These are phyloP conservation scores for Tolypocladium inflatum DNA, from an alignment of 2,329 filamentous ascomycete species.

Conservation along the genomic window DNA sequence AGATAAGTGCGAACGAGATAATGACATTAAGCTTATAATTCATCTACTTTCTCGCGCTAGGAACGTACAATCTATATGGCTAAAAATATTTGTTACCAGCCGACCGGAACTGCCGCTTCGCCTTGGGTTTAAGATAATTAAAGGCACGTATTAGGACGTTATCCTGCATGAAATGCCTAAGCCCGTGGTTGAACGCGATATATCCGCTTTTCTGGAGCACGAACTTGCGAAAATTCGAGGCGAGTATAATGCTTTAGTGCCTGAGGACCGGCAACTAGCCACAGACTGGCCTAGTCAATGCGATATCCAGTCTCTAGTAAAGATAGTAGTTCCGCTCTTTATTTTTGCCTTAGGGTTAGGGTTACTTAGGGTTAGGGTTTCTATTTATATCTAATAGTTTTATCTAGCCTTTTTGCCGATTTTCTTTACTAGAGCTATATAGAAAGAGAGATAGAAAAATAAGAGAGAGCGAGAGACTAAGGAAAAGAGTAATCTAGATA, in stretches of 20 bases:
- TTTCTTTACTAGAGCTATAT: too few species aligned
- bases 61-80: background rate
- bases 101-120: slow-evolving; percentile 29
- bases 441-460: too few species aligned
- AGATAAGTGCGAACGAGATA: slow-evolving; percentile 16
- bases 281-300: slow-evolving; percentile 17
- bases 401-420: too few species aligned
- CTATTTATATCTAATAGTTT: too few species aligned
- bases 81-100: slow-evolving; percentile 28
- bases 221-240: slow-evolving; percentile 18
- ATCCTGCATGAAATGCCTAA: slow-evolving; percentile 25
- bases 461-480: too few species aligned
- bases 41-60: slow-evolving; percentile 8
- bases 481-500: too few species aligned
- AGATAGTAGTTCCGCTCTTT: slow-evolving; percentile 22
- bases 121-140: slow-evolving; percentile 21
- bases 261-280: slow-evolving; percentile 4
- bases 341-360: too few species aligned
- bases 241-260: slow-evolving; percentile 8
- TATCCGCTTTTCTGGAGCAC: slow-evolving; percentile 20
- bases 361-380: too few species aligned
- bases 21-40: slow-evolving; percentile 21
- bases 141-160: slow-evolving; percentile 12
- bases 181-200: slow-evolving; percentile 23
- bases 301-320: slow-evolving; percentile 8